Percentiles rank a stretch among this genome's conserved stretches.
Evolutionary conservation across 2,329 filamentous ascomycete genomes (phyloP).

Genomic region (Paraphoma sp.): DNA sequence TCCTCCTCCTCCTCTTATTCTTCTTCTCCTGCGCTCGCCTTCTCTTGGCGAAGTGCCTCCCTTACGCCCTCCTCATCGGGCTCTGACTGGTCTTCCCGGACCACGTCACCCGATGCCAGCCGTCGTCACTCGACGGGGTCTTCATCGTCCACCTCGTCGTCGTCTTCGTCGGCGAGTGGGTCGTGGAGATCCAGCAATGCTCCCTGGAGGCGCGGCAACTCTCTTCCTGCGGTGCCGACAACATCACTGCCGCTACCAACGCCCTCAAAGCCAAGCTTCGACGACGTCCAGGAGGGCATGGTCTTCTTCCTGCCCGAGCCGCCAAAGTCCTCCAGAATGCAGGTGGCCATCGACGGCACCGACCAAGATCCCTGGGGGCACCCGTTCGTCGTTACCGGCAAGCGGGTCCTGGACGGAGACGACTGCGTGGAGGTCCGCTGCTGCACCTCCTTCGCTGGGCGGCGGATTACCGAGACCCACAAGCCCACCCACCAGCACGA

Average conservation of each 20-base stretch:
- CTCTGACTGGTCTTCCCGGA: too few relatives aligned
- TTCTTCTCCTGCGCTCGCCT: too few relatives aligned
- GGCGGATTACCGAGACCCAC: background rate
- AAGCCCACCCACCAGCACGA: slow-evolving; percentile 2
- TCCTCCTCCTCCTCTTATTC: background rate
- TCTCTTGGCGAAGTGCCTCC: too few relatives aligned
- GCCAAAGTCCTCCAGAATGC: background rate
- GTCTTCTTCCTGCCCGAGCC: slow-evolving; percentile 4
- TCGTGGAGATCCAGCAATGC: background rate
- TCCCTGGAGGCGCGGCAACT: background rate
- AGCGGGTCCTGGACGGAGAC: slow-evolving; percentile 1
- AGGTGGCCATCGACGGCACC: background rate
- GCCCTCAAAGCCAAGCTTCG: background rate
- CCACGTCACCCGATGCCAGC: background rate
- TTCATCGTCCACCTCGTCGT: background rate
- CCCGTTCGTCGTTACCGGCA: slow-evolving; percentile 15
- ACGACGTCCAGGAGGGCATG: background rate
- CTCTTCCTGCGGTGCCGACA: too few relatives aligned
- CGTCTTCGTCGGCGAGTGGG: background rate
- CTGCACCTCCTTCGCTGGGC: slow-evolving; percentile 14
- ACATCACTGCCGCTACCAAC: background rate
- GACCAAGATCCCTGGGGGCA: slow-evolving; percentile 7
- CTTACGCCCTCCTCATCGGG: too few relatives aligned
- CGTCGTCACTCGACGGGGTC: background rate
- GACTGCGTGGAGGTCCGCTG: slow-evolving; percentile 13